Percentiles rank a stretch among this genome's conserved stretches.
Evolutionary conservation across 257 asterid species (phyloP).

Genomic region (Cinchona pubescens): DNA sequence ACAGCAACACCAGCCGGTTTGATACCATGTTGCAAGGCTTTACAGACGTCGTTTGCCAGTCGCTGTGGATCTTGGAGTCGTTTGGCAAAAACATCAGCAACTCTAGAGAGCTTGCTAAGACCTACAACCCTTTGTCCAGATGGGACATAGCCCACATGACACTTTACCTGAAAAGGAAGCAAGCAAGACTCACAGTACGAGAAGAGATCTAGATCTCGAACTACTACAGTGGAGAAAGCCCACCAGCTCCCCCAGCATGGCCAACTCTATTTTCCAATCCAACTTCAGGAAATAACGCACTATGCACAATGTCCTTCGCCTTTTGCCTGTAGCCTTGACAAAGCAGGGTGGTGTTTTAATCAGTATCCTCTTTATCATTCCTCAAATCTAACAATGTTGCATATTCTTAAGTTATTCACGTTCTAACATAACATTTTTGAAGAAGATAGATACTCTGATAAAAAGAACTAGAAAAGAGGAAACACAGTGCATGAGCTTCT

Average conservation of each 20-base stretch:
- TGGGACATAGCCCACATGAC: slow-evolving; percentile 89
- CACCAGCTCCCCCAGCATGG: slow-evolving; percentile 88
- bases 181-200: slow-evolving; percentile 92
- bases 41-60: slow-evolving; percentile 66
- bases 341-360: not conserved
- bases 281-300: slow-evolving; percentile 88
- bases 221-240: slow-evolving; percentile 90
- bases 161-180: slow-evolving; percentile 89
- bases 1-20: slow-evolving; percentile 89
- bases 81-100: slow-evolving; percentile 78
- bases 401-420: not conserved
- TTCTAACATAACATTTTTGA: not conserved
- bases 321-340: slow-evolving; percentile 70
- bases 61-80: slow-evolving; percentile 92
- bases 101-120: slow-evolving; percentile 90
- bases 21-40: slow-evolving; percentile 67
- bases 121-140: slow-evolving; percentile 81
- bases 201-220: slow-evolving; percentile 90
- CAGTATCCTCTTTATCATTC: not conserved
- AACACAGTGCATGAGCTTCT: not conserved
- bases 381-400: not conserved
- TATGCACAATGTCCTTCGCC: slow-evolving; percentile 68
- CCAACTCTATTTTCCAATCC: slow-evolving; percentile 74
- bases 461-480: not conserved
- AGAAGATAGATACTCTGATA: not conserved